Evolutionary conservation across 495 filamentous ascomycete genomes (phyloP).

Genomic region (Xylaria castorea): DNA sequence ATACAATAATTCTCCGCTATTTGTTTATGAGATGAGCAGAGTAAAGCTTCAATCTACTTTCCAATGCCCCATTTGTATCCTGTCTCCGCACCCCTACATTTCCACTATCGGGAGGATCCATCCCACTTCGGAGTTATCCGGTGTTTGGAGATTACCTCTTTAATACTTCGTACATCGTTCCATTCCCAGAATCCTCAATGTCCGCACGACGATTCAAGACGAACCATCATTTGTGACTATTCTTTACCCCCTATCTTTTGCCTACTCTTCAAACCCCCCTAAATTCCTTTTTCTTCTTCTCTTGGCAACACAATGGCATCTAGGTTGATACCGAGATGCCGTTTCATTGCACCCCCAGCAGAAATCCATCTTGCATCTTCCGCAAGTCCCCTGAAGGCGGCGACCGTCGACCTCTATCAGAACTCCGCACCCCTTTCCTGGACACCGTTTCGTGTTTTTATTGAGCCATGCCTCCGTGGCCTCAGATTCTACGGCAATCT

Average conservation of each 20-base stretch:
- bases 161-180: not conserved
- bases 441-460: not conserved
- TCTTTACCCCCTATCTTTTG: too few relatives aligned
- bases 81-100: not conserved
- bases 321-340: not conserved
- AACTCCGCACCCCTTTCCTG: not conserved
- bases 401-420: not conserved
- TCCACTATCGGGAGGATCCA: conserved; percentile 2
- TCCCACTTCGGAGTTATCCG: not conserved
- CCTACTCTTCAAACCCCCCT: too few relatives aligned
- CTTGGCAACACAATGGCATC: not conserved
- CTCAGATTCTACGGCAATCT: not conserved
- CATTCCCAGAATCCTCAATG: not conserved
- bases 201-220: not conserved
- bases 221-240: too few relatives aligned
- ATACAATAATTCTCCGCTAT: not conserved
- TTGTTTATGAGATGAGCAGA: not conserved
- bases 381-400: not conserved
- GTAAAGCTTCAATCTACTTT: not conserved
- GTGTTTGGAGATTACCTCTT: not conserved
- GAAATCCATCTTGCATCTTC: not conserved
- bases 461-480: not conserved
- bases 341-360: not conserved
- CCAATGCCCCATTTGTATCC: not conserved
- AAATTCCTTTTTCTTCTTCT: too few relatives aligned